Evolutionary conservation across 371 early-diverging fungal species (phyloP).

Genomic region (Mucor plumbeus): DNA sequence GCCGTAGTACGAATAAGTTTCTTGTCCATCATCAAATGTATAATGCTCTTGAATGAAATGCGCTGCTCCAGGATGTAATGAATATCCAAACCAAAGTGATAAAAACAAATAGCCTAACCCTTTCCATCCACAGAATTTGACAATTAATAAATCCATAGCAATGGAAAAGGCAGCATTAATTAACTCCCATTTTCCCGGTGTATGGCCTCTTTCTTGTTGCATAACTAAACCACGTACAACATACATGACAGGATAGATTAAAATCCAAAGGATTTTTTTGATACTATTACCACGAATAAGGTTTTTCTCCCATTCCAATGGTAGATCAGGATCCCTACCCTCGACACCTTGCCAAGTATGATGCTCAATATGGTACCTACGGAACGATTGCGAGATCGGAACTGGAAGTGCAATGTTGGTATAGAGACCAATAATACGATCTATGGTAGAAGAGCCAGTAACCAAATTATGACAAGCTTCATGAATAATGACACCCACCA

Average conservation of each 20-base stretch:
- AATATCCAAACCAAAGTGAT: slow-evolving; percentile 89
- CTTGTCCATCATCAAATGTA: slow-evolving; percentile 93
- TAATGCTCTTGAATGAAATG: slow-evolving; percentile 99
- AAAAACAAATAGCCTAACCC: slow-evolving; percentile 79
- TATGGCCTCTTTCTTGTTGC: slow-evolving; percentile 63
- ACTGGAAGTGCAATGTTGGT: slow-evolving; percentile 88
- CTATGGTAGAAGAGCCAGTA: slow-evolving; percentile 67
- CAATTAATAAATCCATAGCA: slow-evolving; percentile 62
- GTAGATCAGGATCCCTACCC: slow-evolving; percentile 96
- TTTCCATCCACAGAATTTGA: slow-evolving; percentile 64
- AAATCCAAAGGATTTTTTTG: slow-evolving; percentile 80
- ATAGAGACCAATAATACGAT: slow-evolving; percentile 82
- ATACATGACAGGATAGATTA: slow-evolving; percentile 91
- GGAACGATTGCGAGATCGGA: slow-evolving; percentile 84
- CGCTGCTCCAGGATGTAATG: slow-evolving; percentile 94
- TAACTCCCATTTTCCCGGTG: slow-evolving; percentile 80
- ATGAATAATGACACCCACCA: slow-evolving; percentile 87
- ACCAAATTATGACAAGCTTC: slow-evolving; percentile 91
- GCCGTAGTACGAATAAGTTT: slow-evolving; percentile 98
- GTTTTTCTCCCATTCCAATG: slow-evolving; percentile 84
- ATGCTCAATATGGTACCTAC: slow-evolving; percentile 96
- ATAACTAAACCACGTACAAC: slow-evolving; percentile 86
- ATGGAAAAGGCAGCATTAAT: slow-evolving; percentile 78
- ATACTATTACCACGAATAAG: slow-evolving; percentile 80
- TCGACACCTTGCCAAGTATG: slow-evolving; percentile 96